Base-by-base conservation (phyloP, 2,329 filamentous ascomycete genomes). In the Fusarium annulatum region DNA sequence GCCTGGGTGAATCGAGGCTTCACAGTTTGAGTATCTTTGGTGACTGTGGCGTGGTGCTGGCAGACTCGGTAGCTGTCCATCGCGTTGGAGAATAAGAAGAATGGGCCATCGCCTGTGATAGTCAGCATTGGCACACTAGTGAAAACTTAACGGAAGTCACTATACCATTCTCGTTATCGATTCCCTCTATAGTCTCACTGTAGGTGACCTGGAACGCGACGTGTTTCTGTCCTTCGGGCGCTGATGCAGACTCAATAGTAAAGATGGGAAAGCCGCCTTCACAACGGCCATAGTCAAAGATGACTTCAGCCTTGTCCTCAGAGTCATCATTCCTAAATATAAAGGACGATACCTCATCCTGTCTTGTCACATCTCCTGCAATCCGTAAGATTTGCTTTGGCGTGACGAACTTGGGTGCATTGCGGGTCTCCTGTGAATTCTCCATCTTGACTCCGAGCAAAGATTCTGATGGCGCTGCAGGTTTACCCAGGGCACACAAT, bases 41-140 rank as follows among this genome's bases (percentile, higher is more conserved):
- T 41, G 9, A 16, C 15, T 3, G 4, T 3, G 16, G 34, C 46
- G 4, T 55, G 28, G 6, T 64, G 34, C 2, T 11, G 7, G 10
- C 62, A 64, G 5, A 36, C 59, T 16, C 62, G 30, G 4, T 65
- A 65, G 48, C 62, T 55, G 21, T 65, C 59, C 62, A 65, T 65
- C 0, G 62, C 62, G 5, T 65, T 65, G 3, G 62, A 46, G 34
- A 65, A 65, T 11, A 65, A 16, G 28, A 65, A 65, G 26, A 65
- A 65, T 5, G 59, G 59, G 3, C 62, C 62, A 34, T 65, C 62
- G 19, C 62, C 59, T 65, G n/a, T 21, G 7, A 5, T 2, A 10
- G 9, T 33, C 28, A 39, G 12, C 14, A 21, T 28, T 9, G 9
- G 3, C 7, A 5, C 16, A 3, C 4, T 19, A 41, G 9, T 1